phyloP scores from a whole-genome alignment of 2,329 filamentous ascomycete species.

The Coniella lustricola region DNA sequence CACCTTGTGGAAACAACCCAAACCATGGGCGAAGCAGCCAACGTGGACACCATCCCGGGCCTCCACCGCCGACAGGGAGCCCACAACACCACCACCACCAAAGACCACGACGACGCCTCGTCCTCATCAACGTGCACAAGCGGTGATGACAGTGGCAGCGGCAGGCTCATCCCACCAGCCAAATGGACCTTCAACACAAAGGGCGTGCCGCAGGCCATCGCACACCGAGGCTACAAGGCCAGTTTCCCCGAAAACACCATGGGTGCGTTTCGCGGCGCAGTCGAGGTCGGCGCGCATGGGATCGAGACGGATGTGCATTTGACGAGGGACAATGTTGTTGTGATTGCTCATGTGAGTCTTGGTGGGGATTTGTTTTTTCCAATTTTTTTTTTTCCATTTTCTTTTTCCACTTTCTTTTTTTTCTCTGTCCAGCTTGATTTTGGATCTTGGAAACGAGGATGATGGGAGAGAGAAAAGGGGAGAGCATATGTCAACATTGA shows the following conservation, averaged over 20 bases:
- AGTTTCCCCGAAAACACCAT: constrained; percentile 81
- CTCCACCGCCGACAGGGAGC: no score
- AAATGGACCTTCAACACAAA: constrained; percentile 10
- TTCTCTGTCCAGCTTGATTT: no score
- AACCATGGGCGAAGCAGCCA: no score
- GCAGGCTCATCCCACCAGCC: constrained; percentile 5
- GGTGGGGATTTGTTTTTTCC: constrained; percentile 2
- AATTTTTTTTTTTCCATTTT: not conserved
- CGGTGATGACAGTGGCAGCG: not conserved
- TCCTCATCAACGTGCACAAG: not conserved
- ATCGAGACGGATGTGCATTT: constrained; percentile 87
- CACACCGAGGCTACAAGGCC: constrained; percentile 73
- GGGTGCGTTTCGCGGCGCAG: constrained; percentile 66
- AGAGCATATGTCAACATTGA: no score
- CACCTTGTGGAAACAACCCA: no score
- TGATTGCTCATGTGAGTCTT: constrained; percentile 66
- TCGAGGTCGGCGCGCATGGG: constrained; percentile 68
- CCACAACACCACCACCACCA: no score
- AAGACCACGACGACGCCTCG: not conserved
- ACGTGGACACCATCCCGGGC: no score
- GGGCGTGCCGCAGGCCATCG: constrained; percentile 62
- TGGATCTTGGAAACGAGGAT: no score
- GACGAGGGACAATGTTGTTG: constrained; percentile 73
- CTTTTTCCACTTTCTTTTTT: no score
- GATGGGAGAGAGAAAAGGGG: no score